phyloP scores from a whole-genome alignment of 441 rosid genomes.

The Lagerstroemia fauriei region DNA sequence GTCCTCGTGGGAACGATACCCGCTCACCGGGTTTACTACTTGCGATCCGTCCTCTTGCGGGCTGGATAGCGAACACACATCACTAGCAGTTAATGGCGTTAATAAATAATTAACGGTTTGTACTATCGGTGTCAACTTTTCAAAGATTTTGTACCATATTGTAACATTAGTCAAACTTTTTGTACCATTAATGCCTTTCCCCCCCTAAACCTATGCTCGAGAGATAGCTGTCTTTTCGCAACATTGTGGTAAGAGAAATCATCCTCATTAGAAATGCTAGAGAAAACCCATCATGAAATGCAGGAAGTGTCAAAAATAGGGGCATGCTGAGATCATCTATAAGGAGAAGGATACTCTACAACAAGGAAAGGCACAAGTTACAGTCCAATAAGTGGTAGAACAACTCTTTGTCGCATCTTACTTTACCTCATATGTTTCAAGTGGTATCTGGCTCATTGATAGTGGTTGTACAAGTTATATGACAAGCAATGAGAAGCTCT shows the following conservation, averaged over 20 bases:
- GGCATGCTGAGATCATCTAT: neutral
- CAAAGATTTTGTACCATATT: too few relatives aligned
- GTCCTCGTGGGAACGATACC: too few relatives aligned
- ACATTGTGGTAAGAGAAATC: neutral
- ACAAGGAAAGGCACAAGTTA: neutral
- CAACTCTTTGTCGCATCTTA: conserved; percentile 21
- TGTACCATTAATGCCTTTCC: too few relatives aligned
- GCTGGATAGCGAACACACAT: too few relatives aligned
- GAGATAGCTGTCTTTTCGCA: too few relatives aligned
- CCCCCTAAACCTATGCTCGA: too few relatives aligned
- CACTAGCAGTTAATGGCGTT: too few relatives aligned
- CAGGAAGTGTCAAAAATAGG: neutral
- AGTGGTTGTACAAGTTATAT: conserved; percentile 21
- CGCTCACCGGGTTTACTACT: too few relatives aligned
- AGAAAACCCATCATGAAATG: neutral
- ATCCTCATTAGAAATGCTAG: neutral
- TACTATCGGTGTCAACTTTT: too few relatives aligned
- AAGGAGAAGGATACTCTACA: neutral
- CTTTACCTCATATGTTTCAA: neutral
- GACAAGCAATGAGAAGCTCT: conserved; percentile 1
- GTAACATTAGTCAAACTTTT: too few relatives aligned
- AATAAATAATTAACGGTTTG: too few relatives aligned
- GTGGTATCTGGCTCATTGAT: neutral
- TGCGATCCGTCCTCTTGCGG: too few relatives aligned
- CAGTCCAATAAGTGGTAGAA: neutral